phyloP scores from a whole-genome alignment of 2,329 filamentous ascomycete species.

The Berkeleyomyces rouxiae region DNA sequence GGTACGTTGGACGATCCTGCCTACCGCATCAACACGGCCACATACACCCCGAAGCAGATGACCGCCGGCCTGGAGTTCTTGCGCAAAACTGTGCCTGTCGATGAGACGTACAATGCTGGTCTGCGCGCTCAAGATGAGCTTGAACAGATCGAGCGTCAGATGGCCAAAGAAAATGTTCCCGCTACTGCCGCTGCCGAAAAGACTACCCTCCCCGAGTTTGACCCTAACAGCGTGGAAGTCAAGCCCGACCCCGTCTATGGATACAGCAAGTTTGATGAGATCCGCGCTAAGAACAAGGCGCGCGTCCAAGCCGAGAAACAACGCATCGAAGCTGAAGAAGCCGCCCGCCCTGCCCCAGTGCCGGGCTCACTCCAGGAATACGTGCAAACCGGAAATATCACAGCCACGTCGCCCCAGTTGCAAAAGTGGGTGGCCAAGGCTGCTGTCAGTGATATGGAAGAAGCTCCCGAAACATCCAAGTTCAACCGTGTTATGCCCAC shows the following conservation, averaged over 20 bases:
- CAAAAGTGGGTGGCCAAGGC: constrained; percentile 25
- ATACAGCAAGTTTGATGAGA: constrained; percentile 37
- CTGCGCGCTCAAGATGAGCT: constrained; percentile 48
- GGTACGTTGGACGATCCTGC: constrained; percentile 45
- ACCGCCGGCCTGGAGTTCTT: constrained; percentile 37
- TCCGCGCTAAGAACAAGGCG: constrained; percentile 36
- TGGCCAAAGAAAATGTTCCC: constrained; percentile 13
- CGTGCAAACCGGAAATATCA: constrained; percentile 23
- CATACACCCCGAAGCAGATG: constrained; percentile 27
- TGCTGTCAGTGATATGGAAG: constrained; percentile 34
- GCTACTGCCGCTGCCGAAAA: constrained; percentile 12
- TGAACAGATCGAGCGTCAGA: constrained; percentile 30
- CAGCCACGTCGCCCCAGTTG: constrained; percentile 26
- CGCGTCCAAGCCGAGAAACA: constrained; percentile 30
- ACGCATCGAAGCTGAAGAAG: constrained; percentile 26
- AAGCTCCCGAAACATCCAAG: constrained; percentile 33
- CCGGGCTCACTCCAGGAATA: constrained; percentile 16
- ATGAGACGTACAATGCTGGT: constrained; percentile 44
- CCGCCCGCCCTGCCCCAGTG: constrained; percentile 10
- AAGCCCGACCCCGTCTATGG: constrained; percentile 39
- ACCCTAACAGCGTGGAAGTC: constrained; percentile 14
- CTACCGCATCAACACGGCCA: constrained; percentile 30
- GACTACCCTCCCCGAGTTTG: constrained; percentile 16
- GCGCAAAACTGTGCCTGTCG: constrained; percentile 35
- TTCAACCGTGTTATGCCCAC: constrained; percentile 41